Evolutionary conservation across 345 rosid genomes (phyloP).

Genomic region (Hibiscus syriacus): DNA sequence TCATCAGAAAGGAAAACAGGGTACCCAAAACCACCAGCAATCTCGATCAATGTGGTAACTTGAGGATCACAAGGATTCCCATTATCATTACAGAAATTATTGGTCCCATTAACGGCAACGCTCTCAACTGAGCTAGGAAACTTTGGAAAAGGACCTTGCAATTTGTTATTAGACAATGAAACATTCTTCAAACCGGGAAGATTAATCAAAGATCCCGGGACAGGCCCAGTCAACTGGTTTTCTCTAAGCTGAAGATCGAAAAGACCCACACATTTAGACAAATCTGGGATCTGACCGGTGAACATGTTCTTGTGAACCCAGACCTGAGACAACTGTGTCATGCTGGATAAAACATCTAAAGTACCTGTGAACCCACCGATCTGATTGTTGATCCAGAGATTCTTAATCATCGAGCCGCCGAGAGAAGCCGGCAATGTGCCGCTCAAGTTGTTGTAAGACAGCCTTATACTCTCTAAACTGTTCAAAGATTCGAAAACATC

Average conservation of each 20-base stretch:
- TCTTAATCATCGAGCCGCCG: conserved; percentile 34
- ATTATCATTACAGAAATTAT: conserved; percentile 37
- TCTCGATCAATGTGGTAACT: conserved; percentile 48
- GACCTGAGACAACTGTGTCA: conserved; percentile 46
- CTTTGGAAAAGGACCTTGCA: conserved; percentile 61
- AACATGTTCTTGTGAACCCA: conserved; percentile 72
- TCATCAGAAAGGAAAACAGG: conserved; percentile 47
- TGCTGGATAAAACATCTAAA: conserved; percentile 48
- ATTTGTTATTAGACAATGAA: conserved; percentile 50
- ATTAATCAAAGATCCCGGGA: conserved; percentile 35
- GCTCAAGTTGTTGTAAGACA: conserved; percentile 66
- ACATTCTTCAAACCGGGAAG: conserved; percentile 33
- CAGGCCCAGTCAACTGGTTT: conserved; percentile 55
- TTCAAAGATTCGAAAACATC: conserved; percentile 42
- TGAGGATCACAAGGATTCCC: conserved; percentile 49
- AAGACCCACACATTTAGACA: conserved; percentile 40
- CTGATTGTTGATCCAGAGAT: conserved; percentile 69
- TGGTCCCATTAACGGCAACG: conserved; percentile 15
- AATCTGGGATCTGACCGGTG: conserved; percentile 67
- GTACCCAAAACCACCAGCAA: conserved; percentile 60
- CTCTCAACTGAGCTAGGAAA: conserved; percentile 22
- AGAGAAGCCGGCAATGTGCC: conserved; percentile 59
- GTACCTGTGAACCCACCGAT: conserved; percentile 44
- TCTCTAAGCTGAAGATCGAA: conserved; percentile 70
- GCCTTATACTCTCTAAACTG: conserved; percentile 36